A percentile compares a stretch with the other conserved stretches of the same genome.
These are phyloP conservation scores for Pseudocercospora crystallina DNA, from an alignment of 2,329 filamentous ascomycete species.

Conservation along the genomic window DNA sequence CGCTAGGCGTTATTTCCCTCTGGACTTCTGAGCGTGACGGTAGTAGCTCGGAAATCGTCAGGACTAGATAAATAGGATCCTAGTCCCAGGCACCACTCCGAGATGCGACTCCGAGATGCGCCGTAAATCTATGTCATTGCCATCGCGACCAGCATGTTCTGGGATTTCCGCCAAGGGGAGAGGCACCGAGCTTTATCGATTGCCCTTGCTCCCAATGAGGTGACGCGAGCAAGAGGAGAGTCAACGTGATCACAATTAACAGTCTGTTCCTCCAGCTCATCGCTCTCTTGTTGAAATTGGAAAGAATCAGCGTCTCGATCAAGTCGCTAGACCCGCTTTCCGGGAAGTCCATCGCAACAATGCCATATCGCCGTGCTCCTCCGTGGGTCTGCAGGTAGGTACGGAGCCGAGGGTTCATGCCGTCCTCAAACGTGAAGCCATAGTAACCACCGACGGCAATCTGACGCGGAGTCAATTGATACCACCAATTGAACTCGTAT, in stretches of 20 bases:
- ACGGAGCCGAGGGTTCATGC: constrained; percentile 45
- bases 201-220: too few species aligned
- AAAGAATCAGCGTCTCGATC: constrained; percentile 41
- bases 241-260: not conserved
- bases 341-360: constrained; percentile 39
- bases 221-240: not conserved
- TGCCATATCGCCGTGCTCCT: constrained; percentile 34
- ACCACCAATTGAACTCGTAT: constrained; percentile 43
- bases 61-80: too few species aligned
- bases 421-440: constrained; percentile 44
- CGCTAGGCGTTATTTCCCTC: too few species aligned
- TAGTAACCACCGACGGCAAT: constrained; percentile 48
- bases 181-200: too few species aligned
- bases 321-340: constrained; percentile 42
- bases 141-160: too few species aligned
- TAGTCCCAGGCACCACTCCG: too few species aligned
- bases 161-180: too few species aligned
- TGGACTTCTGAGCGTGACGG: too few species aligned
- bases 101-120: too few species aligned
- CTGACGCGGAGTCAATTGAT: constrained; percentile 36
- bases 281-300: constrained; percentile 36
- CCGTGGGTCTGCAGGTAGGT: constrained; percentile 31
- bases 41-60: too few species aligned
- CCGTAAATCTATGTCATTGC: too few species aligned
- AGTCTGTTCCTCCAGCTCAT: not conserved